These are phyloP conservation scores for Aspergillus hancockii DNA, from an alignment of 495 filamentous ascomycete genomes.

Conservation along the genomic window DNA sequence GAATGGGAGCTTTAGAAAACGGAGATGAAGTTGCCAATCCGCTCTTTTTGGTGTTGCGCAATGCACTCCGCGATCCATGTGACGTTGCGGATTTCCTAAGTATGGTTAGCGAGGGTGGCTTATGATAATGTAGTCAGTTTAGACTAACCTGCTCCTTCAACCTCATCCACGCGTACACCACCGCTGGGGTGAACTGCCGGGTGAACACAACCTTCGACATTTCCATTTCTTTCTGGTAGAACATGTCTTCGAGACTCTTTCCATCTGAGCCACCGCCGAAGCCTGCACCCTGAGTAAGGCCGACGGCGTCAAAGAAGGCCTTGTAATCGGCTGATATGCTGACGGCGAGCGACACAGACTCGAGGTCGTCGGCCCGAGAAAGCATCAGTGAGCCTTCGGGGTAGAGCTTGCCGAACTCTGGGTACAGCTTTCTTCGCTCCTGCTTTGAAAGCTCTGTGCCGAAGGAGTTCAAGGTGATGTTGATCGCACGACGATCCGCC, in stretches of 20 bases:
- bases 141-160: slow-evolving; percentile 89
- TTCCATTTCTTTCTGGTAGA: slow-evolving; percentile 99
- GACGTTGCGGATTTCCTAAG: slow-evolving; percentile 96
- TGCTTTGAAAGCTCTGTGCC: slow-evolving; percentile 93
- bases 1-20: slow-evolving; percentile 65
- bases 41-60: slow-evolving; percentile 98
- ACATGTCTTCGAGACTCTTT: slow-evolving; percentile 93
- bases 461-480: slow-evolving; percentile 99
- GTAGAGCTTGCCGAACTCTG: slow-evolving; percentile 83
- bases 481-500: slow-evolving; percentile 94
- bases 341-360: slow-evolving; percentile 88
- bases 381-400: slow-evolving; percentile 95
- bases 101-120: slow-evolving; percentile 21
- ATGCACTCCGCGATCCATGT: slow-evolving; percentile 99
- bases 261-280: slow-evolving; percentile 82
- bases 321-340: slow-evolving; percentile 92
- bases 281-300: slow-evolving; percentile 73
- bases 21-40: slow-evolving; percentile 97
- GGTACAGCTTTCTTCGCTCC: slow-evolving; percentile 95
- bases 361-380: slow-evolving; percentile 90
- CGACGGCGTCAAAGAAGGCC: slow-evolving; percentile 88
- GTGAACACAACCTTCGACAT: slow-evolving; percentile 94
- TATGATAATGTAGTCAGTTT: background rate
- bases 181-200: slow-evolving; percentile 89
- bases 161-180: slow-evolving; percentile 98